Evolutionary conservation across 2,329 filamentous ascomycete genomes (phyloP).

Genomic region (Teratosphaeria nubilosa): DNA sequence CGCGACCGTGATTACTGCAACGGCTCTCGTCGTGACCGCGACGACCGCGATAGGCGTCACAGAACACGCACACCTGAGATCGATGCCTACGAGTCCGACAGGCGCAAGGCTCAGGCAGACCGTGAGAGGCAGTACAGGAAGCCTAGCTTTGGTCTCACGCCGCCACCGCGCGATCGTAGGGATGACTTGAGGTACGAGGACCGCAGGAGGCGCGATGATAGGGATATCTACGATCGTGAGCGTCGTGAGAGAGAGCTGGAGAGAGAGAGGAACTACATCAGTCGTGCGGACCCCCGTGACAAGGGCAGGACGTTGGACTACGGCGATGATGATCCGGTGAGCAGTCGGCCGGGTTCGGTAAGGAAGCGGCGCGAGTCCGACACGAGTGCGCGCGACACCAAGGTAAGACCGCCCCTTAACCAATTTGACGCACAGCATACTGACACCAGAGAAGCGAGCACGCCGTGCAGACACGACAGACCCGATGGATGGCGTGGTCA

Average conservation of each 20-base stretch:
- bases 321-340: constrained; percentile 54
- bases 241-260: constrained; percentile 81
- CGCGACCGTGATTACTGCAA: constrained; percentile 47
- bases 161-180: constrained; percentile 24
- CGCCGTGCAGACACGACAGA: neutral
- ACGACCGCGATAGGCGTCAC: constrained; percentile 23
- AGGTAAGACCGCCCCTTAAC: constrained; percentile 25
- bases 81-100: constrained; percentile 90
- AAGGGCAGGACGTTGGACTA: constrained; percentile 85
- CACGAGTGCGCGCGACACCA: constrained; percentile 31
- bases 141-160: constrained; percentile 33
- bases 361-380: constrained; percentile 61
- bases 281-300: constrained; percentile 68
- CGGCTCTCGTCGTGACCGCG: constrained; percentile 33
- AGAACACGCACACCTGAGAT: constrained; percentile 69
- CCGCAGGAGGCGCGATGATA: constrained; percentile 27
- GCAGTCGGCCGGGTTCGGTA: constrained; percentile 43
- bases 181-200: constrained; percentile 14
- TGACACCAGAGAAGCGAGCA: neutral
- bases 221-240: constrained; percentile 66
- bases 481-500: constrained; percentile 16
- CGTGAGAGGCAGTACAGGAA: constrained; percentile 90
- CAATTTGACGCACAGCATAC: neutral
- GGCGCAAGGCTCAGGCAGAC: constrained; percentile 85
- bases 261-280: constrained; percentile 74